These are phyloP conservation scores for Aspergillus cristatus DNA, from an alignment of 495 filamentous ascomycete species.

Conservation along the genomic window DNA sequence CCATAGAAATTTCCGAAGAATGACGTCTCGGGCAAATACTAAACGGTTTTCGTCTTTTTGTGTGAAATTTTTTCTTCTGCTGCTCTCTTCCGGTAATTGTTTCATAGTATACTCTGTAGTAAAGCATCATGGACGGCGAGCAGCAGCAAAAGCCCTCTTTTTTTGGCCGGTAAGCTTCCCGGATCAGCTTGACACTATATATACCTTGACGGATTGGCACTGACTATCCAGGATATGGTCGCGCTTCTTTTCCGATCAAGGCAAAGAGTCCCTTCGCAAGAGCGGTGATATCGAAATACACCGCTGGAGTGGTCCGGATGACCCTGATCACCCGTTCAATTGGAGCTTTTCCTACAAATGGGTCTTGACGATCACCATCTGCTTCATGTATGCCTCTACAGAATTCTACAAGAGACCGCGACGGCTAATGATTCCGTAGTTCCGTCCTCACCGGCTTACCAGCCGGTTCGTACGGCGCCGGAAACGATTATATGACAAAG, in stretches of 20 bases:
- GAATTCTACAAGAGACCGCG: background rate
- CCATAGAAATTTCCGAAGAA: background rate
- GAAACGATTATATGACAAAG: constrained; percentile 28
- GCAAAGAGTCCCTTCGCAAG: background rate
- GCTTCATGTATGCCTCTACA: constrained; percentile 25
- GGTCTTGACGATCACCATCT: constrained; percentile 31
- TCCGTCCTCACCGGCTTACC: constrained; percentile 36
- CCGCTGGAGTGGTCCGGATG: constrained; percentile 24
- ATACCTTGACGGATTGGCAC: too few relatives aligned
- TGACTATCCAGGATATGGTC: too few relatives aligned
- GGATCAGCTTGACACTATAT: too few relatives aligned
- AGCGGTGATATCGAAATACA: constrained; percentile 20
- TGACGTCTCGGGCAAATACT: too few relatives aligned
- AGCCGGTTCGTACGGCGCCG: constrained; percentile 31
- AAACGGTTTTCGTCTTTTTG: too few relatives aligned
- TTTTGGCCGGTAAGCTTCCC: too few relatives aligned
- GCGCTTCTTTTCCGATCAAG: constrained; percentile 6
- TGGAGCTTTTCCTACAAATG: constrained; percentile 24
- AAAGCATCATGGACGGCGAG: too few relatives aligned
- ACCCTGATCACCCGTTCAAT: constrained; percentile 24
- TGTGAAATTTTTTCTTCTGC: too few relatives aligned
- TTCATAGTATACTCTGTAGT: too few relatives aligned
- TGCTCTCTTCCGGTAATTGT: too few relatives aligned
- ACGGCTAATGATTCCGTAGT: background rate
- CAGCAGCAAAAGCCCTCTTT: too few relatives aligned